These are phyloP conservation scores for Hypoxylon sp. DNA, from an alignment of 2,329 filamentous ascomycete genomes.

Conservation along the genomic window DNA sequence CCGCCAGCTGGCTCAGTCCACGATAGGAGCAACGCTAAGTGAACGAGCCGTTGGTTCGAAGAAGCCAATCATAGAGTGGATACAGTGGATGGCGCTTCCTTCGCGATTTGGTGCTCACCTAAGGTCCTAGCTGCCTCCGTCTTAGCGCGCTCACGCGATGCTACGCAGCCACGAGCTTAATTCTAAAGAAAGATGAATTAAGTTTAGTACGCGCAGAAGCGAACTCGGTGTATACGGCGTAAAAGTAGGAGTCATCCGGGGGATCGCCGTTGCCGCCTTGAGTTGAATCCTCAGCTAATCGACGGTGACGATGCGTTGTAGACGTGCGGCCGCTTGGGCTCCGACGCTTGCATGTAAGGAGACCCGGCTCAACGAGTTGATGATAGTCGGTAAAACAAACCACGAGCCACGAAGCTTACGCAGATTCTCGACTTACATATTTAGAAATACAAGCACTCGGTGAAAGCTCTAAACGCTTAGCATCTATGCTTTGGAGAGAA, in stretches of 20 bases:
- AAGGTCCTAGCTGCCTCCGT: constrained; percentile 18
- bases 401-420: background rate
- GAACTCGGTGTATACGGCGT: background rate
- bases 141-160: constrained; percentile 1
- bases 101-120: constrained; percentile 23
- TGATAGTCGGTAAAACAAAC: background rate
- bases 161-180: background rate
- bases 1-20: background rate
- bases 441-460: background rate
- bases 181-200: background rate
- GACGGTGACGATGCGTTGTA: background rate
- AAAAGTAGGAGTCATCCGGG: background rate
- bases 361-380: background rate
- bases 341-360: background rate
- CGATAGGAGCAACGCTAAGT: background rate
- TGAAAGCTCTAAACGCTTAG: background rate
- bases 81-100: background rate
- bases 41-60: constrained; percentile 5
- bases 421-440: background rate
- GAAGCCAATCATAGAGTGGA: constrained; percentile 14
- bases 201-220: background rate
- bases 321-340: background rate
- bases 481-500: background rate
- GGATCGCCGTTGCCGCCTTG: background rate
- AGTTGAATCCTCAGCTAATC: background rate